Conservation (phyloP, 139 green algal genomes). For the Monoraphidium neglectum region DNA sequence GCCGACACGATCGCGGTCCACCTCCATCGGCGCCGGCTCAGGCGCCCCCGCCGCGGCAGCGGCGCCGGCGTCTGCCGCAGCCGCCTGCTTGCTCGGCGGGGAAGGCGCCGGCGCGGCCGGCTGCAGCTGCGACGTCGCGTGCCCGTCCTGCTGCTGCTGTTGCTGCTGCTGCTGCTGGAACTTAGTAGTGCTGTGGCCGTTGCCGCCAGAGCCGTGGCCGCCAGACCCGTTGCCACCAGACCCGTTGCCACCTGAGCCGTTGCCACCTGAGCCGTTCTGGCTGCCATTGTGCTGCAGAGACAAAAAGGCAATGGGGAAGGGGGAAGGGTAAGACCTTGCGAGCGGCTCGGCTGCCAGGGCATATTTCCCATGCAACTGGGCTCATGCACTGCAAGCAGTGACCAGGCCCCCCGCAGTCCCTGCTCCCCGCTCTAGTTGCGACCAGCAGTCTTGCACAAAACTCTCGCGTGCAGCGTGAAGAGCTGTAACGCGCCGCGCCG, state of each 20-base stretch:
- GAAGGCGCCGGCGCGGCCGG: neutral
- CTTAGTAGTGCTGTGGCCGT: conserved; percentile 21
- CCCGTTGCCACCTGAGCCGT: conserved; percentile 17
- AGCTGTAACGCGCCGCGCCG: too few relatives aligned
- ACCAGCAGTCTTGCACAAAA: too few relatives aligned
- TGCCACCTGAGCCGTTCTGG: conserved; percentile 13
- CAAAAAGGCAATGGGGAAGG: too few relatives aligned
- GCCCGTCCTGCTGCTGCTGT: conserved; percentile 5
- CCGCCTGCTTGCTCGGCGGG: neutral
- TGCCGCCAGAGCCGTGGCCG: conserved; percentile 26
- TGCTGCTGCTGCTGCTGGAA: conserved; percentile 4
- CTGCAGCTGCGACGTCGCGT: neutral
- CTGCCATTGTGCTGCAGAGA: neutral
- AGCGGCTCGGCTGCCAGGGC: too few relatives aligned
- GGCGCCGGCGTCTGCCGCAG: neutral
- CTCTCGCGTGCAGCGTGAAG: too few relatives aligned
- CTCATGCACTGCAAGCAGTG: too few relatives aligned
- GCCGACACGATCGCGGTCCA: too few relatives aligned
- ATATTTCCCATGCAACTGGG: too few relatives aligned
- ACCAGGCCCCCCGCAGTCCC: too few relatives aligned
- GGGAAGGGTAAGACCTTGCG: too few relatives aligned
- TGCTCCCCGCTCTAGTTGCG: too few relatives aligned
- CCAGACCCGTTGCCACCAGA: conserved; percentile 13
- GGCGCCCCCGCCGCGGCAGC: neutral
- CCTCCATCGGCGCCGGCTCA: neutral